Conservation (phyloP, 1,284 basidiomycete species). For the Tremellales sp. region DNA sequence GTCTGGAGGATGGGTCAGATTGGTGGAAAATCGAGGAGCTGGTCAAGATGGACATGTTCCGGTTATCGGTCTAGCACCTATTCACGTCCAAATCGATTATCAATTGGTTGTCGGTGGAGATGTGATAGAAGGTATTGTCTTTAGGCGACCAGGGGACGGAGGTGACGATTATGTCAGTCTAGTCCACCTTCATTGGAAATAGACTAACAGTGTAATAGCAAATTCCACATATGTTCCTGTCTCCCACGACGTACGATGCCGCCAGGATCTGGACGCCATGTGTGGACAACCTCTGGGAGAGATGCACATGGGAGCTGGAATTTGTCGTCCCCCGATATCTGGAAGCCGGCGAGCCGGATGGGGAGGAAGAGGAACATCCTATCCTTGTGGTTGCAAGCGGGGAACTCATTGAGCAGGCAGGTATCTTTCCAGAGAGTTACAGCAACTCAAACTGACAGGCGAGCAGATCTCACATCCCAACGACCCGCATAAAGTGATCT, state of each 20-base stretch:
- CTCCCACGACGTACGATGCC: constrained; percentile 80
- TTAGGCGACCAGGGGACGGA: constrained; percentile 39
- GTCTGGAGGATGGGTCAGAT: constrained; percentile 67
- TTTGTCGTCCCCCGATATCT: constrained; percentile 87
- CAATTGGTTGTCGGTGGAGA: constrained; percentile 34
- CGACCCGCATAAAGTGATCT: constrained; percentile 90
- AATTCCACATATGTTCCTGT: constrained; percentile 88
- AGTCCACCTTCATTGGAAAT: too few relatives aligned
- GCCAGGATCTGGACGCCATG: constrained; percentile 98
- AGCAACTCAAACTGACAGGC: constrained; percentile 3
- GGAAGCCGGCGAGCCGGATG: constrained; percentile 57
- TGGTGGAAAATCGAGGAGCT: constrained; percentile 26
- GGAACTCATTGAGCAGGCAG: constrained; percentile 87
- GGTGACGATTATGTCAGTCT: constrained; percentile 61
- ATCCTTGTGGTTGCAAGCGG: constrained; percentile 90
- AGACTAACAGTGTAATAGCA: constrained; percentile 55
- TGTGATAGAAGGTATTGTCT: constrained; percentile 44
- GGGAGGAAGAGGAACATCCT: constrained; percentile 58
- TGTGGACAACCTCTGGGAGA: constrained; percentile 90
- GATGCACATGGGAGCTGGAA: constrained; percentile 98
- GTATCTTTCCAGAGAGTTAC: too few relatives aligned
- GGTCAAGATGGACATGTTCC: constrained; percentile 22
- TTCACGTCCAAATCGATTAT: constrained; percentile 47
- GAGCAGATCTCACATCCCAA: constrained; percentile 83
- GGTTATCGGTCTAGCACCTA: constrained; percentile 35